Base-by-base conservation (phyloP, 371 early-diverging fungal genomes). In the Mortierella polycephala region DNA sequence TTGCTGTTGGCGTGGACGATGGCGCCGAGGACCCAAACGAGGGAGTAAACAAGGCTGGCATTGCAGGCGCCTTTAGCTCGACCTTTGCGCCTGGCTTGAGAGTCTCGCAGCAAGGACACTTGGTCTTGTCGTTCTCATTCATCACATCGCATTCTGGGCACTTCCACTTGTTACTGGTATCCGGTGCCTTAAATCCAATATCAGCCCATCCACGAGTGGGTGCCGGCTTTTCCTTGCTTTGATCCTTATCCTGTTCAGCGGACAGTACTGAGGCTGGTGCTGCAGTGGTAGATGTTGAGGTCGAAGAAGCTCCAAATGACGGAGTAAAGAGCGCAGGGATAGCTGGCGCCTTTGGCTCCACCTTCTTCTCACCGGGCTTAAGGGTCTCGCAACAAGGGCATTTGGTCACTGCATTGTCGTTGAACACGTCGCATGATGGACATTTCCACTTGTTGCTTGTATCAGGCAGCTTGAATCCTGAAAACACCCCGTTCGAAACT, bases 391-490 rank as follows among this genome's bases (percentile, higher is more conserved):
- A 75, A 16, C 70, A 69, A 0, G 59, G 67, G 51, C 75, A 75
- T 16, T 66, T 75, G 50, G 14, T 20, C 5, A 50, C 3, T 7
- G 57, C 47, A 50, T 75, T 62, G 10, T 61, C 45, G 30, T 66
- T 75, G 50, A 40, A 20, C 13, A 66, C 66, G 20, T 70, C 75
- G n/a, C 75, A 75, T 1, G 70, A 59, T 1, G 67, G 58, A 40
- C 75, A 75, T 52, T 70, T 75, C 75, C 75, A 75, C 51, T 75
- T 75, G 44, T 55, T 51, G 5, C 46, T 46, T 20, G 16, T 63
- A 45, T 69, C 70, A 16, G 54, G 39, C 18, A 37, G 37, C 20
- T 67, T 51, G 4, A 20, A 12, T 10, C 52, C 45, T 7, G 64
- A 42, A 12, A 61, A 49, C 4, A 40, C 49, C 56, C 57, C 58